Evolutionary conservation across 495 filamentous ascomycete species (phyloP), one percentile per base, ranked within the genome.

Genomic region (Neurospora tetraspora): DNA sequence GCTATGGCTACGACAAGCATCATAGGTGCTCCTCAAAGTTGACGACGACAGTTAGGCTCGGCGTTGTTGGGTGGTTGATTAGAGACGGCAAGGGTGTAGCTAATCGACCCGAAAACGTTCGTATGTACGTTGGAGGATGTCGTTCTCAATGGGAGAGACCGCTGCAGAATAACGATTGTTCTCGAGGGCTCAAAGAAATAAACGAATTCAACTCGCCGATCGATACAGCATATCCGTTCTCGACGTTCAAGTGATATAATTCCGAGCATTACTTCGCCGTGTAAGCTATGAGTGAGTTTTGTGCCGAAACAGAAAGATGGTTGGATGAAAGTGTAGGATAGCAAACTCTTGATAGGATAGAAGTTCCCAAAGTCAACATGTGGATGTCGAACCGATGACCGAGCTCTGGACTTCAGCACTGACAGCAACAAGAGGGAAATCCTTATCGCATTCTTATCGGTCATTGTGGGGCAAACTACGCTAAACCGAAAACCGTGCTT

Each of bases 381-480:
- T 10, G 45, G n/a, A 23, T 53, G 43, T 45, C 20, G 43, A 20
- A 47, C 43, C n/a, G 20, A 53, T 53, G 53, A 16, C 47, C 23
- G 53, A 61, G 53, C 53, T 61, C 53, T 61, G 53, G 12, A 61
- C 45, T 61, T 31, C 11, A 59, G 47, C 47, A 39, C 47, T 68
- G 37, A 40, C 53, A 68, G 47, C 36, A 65, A 37, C 36, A 3
- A 43, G 9, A 40, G 39, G 27, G 3, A 42, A 38, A 43, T 42
- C 39, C 74, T 77, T 77, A 78, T 77, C 77, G 71, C 16, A 0
- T 2, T 12, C 71, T 78, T 77, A 78, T 78, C 77, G 68, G 36
- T 12, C 11, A 70, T 14, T 68, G 74, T 78, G 77, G 77, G 77
- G 76, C 76, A 75, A 27, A 4, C n/a, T 0, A 9, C 27, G 38